Evolutionary conservation across 257 asterid species (phyloP), one percentile per base, ranked within the genome.

Genomic region (Nyctanthes arbortristis): DNA sequence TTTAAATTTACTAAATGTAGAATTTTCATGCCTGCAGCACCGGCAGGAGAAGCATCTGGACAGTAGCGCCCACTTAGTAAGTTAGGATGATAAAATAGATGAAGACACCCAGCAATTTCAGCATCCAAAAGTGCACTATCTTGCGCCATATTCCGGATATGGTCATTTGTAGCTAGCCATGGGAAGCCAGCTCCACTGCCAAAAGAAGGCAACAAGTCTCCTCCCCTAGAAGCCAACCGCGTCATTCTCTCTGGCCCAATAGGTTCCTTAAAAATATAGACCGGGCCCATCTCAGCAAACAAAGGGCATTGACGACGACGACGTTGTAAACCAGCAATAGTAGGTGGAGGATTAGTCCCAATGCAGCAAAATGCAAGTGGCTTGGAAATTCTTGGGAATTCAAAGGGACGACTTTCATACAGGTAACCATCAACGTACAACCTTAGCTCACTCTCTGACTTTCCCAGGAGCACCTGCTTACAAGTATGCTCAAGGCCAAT

Each of bases 331-430:
- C 99, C 97, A 81, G 99, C 99, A 94, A 93, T 93, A 64, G 99
- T 93, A 77, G 99, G 99, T 61, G 97, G 99, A 71, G 99, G 99
- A 80, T 93, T 93, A 65, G 99, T 93, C 60, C 97, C 99, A 45
- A 93, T 89, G 81, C 99, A 93, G 85, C 99, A 93, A 81, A 91
- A 93, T 49, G 99, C 94, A 70, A 93, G 97, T n/a, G 97, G 96
- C 83, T 86, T 93, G 70, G 99, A 91, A 82, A 93, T 93, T 75
- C 95, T 83, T 33, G 99, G 99, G 79, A 89, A 91, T 65, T 93
- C 99, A 73, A 93, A 93, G 56, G 96, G 95, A 24, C 96, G 96
- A 69, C 90, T 87, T 82, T 93, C 99, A 63, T 91, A 87, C 80
- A 91, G 80, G 70, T 89, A 76, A 43, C 97, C 99, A 81, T 93